Base-by-base conservation (phyloP, 2,329 filamentous ascomycete species). In the Penicillium brasilianum region DNA sequence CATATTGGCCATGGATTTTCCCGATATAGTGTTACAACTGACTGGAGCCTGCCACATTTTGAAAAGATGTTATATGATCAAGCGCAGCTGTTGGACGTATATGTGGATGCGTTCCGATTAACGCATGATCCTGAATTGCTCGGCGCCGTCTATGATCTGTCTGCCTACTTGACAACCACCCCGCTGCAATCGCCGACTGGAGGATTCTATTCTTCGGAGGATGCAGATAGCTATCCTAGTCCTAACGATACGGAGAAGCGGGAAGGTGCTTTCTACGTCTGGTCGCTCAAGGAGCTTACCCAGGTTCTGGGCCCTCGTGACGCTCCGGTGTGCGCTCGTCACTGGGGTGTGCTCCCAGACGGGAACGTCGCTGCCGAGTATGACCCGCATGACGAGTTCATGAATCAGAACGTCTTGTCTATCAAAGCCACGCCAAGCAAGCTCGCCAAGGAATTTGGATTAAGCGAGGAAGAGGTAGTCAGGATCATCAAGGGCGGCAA, bases 1-100 rank as follows among this genome's bases (percentile, higher is more conserved):
- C 89, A 91, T 63, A 85, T 94, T 62, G 90, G 91, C 46, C 86
- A 90, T 72, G 91, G 91, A 7, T 92, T 93, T 69, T 87, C 90
- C 39, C 87, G 94, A 55, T 97, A 96, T 74, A 96, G 92, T 14
- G 90, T 96, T 8, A 98, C 94, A 0, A 82, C 88, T 14, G 91
- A 98, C 77, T 99, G 95, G 95, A 91, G 90, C 64, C 81, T 98
- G 50, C 95, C 95, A 11, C 93, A 97, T 75, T 99, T 98, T 70
- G 95, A 99, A 80, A 98, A 98, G 81, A 93, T 98, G 85, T 85
- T 97, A 10, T 93, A 92, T 57, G 95, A 98, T 72, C 96, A 99
- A 71, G 89, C 91, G 0, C 89, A 97, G 67, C 83, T 98, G 1
- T 80, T 99, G 2, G 85, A 89, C 25, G 83, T 95, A 7, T 98